A percentile compares a stretch with the other conserved stretches of the same genome.
phyloP scores from a whole-genome alignment of 1,284 basidiomycete species.

The Pholiota adiposa region DNA sequence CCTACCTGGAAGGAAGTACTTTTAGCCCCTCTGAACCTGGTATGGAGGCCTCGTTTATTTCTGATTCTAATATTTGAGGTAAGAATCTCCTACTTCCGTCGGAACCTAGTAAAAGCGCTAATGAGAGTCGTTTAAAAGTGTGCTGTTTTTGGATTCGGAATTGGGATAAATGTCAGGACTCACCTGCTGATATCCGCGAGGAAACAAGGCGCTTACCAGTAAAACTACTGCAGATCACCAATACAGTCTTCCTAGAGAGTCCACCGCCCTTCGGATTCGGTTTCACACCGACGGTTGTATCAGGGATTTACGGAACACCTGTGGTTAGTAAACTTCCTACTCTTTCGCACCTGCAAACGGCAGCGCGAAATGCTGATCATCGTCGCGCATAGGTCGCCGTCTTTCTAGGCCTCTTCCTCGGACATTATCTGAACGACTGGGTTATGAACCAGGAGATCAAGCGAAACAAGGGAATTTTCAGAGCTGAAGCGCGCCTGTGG shows the following conservation, averaged over 20 bases:
- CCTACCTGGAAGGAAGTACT: constrained; percentile 52
- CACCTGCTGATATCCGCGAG: not conserved
- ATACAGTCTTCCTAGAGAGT: constrained; percentile 68
- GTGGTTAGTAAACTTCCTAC: constrained; percentile 43
- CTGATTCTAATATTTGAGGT: constrained; percentile 62
- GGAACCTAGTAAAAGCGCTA: not conserved
- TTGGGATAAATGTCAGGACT: constrained; percentile 67
- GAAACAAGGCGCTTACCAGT: not conserved
- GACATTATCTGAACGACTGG: constrained; percentile 70
- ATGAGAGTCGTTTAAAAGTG: constrained; percentile 36
- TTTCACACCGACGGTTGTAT: constrained; percentile 52
- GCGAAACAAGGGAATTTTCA: constrained; percentile 69
- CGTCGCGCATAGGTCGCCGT: constrained; percentile 52
- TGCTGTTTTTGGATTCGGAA: constrained; percentile 66
- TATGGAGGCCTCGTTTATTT: constrained; percentile 69
- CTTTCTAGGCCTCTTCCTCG: constrained; percentile 71
- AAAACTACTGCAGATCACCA: constrained; percentile 54
- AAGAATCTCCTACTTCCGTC: not conserved
- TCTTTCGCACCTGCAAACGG: not conserved
- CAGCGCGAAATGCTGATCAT: not conserved
- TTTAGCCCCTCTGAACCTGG: constrained; percentile 51
- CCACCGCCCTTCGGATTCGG: constrained; percentile 65
- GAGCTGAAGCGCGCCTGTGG: constrained; percentile 73
- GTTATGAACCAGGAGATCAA: constrained; percentile 60
- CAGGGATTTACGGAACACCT: constrained; percentile 67